These are phyloP conservation scores for Penicillium hordei DNA, from an alignment of 2,329 filamentous ascomycete species.

Conservation along the genomic window DNA sequence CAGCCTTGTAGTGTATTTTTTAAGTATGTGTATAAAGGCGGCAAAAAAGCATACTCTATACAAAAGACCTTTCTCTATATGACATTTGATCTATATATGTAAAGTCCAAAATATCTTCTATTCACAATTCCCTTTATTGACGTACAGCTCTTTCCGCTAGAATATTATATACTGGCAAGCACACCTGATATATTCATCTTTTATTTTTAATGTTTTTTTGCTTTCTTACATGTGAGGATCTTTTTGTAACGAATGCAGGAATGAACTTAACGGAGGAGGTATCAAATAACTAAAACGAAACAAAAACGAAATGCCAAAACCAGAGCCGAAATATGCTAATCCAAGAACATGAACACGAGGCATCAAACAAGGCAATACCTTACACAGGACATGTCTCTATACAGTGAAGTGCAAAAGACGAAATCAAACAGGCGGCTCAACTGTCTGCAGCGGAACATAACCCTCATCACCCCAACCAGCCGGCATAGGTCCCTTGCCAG, in stretches of 20 bases:
- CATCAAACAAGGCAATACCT: not conserved
- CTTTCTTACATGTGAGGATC: not conserved
- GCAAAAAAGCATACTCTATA: no score
- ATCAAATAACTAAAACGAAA: conserved; percentile 12
- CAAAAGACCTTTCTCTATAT: no score
- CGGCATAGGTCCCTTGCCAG: conserved; percentile 26
- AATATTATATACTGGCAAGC: no score
- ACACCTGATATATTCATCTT: no score
- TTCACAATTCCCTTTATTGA: no score
- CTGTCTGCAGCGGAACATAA: conserved; percentile 48
- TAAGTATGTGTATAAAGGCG: no score
- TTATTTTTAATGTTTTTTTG: no score
- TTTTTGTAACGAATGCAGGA: not conserved
- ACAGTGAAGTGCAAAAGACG: not conserved
- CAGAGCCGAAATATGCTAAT: not conserved
- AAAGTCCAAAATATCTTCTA: no score
- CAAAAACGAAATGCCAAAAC: not conserved
- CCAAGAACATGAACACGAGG: not conserved
- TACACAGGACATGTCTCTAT: not conserved
- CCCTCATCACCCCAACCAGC: conserved; percentile 35
- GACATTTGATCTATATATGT: no score
- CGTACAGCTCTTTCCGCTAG: no score
- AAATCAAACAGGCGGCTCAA: conserved; percentile 38
- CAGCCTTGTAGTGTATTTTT: no score
- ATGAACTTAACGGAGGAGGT: conserved; percentile 16